Conservation (phyloP, 495 filamentous ascomycete genomes). For the Penicillium angulare region DNA sequence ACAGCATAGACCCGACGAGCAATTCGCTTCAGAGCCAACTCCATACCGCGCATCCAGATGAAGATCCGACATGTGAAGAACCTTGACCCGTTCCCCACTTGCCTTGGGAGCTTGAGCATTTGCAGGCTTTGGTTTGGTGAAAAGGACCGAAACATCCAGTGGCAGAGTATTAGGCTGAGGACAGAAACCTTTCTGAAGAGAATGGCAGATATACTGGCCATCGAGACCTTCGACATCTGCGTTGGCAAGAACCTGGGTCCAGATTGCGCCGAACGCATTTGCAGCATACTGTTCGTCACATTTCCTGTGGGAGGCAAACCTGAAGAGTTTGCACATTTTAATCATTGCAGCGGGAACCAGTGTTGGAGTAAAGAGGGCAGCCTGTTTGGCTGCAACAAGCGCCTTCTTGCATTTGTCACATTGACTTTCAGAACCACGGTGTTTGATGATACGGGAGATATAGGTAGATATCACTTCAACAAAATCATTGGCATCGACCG, state of each 20-base stretch:
- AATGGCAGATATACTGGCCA: constrained; percentile 58
- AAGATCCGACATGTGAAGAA: constrained; percentile 59
- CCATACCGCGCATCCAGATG: constrained; percentile 59
- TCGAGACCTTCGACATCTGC: constrained; percentile 56
- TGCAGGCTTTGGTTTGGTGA: constrained; percentile 56
- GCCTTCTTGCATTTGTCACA: constrained; percentile 56
- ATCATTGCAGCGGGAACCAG: constrained; percentile 51
- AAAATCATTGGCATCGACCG: constrained; percentile 37
- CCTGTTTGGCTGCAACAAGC: constrained; percentile 47
- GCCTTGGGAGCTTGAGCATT: constrained; percentile 39
- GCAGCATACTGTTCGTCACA: constrained; percentile 48
- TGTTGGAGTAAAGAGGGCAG: constrained; percentile 47
- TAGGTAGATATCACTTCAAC: constrained; percentile 38
- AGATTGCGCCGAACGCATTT: constrained; percentile 51
- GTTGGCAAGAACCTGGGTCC: constrained; percentile 56
- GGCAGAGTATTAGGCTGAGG: constrained; percentile 40
- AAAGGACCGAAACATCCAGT: constrained; percentile 42
- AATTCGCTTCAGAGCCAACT: constrained; percentile 56
- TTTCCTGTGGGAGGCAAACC: constrained; percentile 38
- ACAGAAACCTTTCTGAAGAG: constrained; percentile 47
- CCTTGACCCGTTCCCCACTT: constrained; percentile 55
- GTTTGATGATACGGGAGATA: constrained; percentile 45
- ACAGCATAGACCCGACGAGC: constrained; percentile 53
- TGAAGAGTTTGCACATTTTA: constrained; percentile 44
- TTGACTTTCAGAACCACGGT: constrained; percentile 31